Conservation (phyloP, 257 asterid species). For the Schizonepeta tenuifolia region DNA sequence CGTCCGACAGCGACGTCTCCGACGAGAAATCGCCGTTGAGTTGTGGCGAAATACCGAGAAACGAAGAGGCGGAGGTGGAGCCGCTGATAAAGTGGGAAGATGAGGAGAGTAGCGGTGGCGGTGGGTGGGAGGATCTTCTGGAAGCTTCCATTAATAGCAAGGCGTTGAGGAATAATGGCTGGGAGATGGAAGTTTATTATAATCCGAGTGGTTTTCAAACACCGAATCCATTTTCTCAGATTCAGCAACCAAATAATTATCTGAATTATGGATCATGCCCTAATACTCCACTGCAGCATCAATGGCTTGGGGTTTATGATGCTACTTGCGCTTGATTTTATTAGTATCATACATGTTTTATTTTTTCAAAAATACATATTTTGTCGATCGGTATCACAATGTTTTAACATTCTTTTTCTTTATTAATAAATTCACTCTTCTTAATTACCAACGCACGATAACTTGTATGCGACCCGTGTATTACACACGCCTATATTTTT, state of each 20-base stretch:
- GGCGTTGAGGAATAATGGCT: slow-evolving; percentile 30
- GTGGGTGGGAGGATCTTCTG: slow-evolving; percentile 63
- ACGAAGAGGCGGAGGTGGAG: slow-evolving; percentile 26
- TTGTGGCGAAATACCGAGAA: neutral
- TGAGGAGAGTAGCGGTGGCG: slow-evolving; percentile 34
- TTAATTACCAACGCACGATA: no score
- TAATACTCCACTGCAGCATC: slow-evolving; percentile 31
- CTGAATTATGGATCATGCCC: slow-evolving; percentile 37
- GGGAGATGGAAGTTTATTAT: slow-evolving; percentile 53
- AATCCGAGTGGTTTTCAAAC: slow-evolving; percentile 30
- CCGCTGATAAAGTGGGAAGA: slow-evolving; percentile 55
- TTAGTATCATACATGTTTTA: no score
- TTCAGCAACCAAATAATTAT: slow-evolving; percentile 33
- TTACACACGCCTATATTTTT: no score
- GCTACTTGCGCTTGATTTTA: neutral
- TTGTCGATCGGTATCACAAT: no score
- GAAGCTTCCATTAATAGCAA: slow-evolving; percentile 57
- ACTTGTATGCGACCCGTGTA: no score
- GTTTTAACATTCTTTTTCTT: no score
- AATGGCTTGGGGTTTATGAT: slow-evolving; percentile 44
- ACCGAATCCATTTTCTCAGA: slow-evolving; percentile 41
- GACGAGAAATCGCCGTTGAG: neutral
- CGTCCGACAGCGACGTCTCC: slow-evolving; percentile 35
- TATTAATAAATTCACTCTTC: no score
- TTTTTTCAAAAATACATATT: no score